phyloP scores from a whole-genome alignment of 169 alveolate genomes.

The Plasmodium billcollinsi region DNA sequence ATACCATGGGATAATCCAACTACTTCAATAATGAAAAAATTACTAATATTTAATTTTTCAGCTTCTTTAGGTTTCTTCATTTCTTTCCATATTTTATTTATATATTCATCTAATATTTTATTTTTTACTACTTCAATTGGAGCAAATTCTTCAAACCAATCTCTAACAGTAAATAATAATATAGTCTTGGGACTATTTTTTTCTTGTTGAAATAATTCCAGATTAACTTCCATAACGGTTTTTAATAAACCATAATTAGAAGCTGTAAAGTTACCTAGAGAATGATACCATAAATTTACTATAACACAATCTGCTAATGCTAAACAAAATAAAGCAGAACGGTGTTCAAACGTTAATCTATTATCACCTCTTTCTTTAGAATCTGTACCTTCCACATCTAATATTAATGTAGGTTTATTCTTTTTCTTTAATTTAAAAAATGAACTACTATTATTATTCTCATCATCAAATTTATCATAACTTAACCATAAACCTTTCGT shows the following conservation, averaged over 20 bases:
- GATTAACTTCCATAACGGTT: conserved; percentile 91
- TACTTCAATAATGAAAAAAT: conserved; percentile 83
- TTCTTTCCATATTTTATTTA: conserved; percentile 88
- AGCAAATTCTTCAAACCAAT: conserved; percentile 87
- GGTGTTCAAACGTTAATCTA: conserved; percentile 91
- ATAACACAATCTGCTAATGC: conserved; percentile 93
- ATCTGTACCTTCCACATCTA: conserved; percentile 95
- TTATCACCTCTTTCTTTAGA: conserved; percentile 92
- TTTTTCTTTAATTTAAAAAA: background rate
- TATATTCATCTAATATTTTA: conserved; percentile 83
- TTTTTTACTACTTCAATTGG: conserved; percentile 82
- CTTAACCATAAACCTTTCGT: conserved; percentile 94
- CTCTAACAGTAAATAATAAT: conserved; percentile 83
- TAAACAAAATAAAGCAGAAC: conserved; percentile 90
- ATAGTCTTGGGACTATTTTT: conserved; percentile 33
- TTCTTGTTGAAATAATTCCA: conserved; percentile 85
- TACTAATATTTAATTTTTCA: conserved; percentile 23
- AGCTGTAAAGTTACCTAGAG: conserved; percentile 91
- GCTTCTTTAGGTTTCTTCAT: conserved; percentile 80
- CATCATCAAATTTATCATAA: conserved; percentile 68
- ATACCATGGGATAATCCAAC: conserved; percentile 88
- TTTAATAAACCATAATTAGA: conserved; percentile 92
- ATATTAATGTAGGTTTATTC: conserved; percentile 80
- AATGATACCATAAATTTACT: conserved; percentile 89
- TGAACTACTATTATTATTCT: background rate